Percentiles rank a stretch among this genome's conserved stretches.
Evolutionary conservation across 495 filamentous ascomycete species (phyloP).

Genomic region (Entonaema liquescens): DNA sequence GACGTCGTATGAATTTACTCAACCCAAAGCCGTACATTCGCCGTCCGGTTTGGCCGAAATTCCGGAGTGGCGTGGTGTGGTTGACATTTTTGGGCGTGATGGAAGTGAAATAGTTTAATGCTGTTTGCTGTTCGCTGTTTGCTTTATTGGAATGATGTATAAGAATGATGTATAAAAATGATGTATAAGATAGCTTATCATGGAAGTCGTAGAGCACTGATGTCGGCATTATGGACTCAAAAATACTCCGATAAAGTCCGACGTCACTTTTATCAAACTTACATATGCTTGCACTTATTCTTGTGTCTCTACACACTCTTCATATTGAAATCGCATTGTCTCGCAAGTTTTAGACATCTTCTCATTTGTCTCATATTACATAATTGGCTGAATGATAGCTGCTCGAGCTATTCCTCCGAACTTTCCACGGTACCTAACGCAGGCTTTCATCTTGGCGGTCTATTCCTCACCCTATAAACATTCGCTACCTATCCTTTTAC

Average conservation of each 20-base stretch:
- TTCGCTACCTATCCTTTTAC: conserved; percentile 1
- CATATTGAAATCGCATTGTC: background rate
- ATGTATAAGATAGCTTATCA: no score
- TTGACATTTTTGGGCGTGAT: conserved; percentile 15
- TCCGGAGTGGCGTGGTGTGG: conserved; percentile 21
- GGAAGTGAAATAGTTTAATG: conserved; percentile 14
- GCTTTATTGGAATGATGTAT: no score
- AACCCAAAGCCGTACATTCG: conserved; percentile 12
- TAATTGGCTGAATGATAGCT: conserved; percentile 17
- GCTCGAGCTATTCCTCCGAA: conserved; percentile 4
- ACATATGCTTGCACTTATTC: background rate
- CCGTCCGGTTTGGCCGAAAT: conserved; percentile 9
- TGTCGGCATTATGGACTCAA: no score
- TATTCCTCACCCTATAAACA: background rate
- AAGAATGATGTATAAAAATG: no score
- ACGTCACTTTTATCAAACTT: conserved; percentile 5
- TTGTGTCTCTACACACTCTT: background rate
- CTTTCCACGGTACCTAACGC: conserved; percentile 29
- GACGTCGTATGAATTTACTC: conserved; percentile 19
- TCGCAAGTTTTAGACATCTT: background rate
- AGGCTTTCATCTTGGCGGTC: no score
- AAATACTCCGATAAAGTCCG: conserved; percentile 19
- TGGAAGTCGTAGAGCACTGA: no score
- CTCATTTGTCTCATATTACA: background rate
- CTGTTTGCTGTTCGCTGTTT: background rate